Percentiles rank a stretch among this genome's conserved stretches.
These are phyloP conservation scores for Escallonia herrerae DNA, from an alignment of 129 eudicot genomes.

Conservation along the genomic window DNA sequence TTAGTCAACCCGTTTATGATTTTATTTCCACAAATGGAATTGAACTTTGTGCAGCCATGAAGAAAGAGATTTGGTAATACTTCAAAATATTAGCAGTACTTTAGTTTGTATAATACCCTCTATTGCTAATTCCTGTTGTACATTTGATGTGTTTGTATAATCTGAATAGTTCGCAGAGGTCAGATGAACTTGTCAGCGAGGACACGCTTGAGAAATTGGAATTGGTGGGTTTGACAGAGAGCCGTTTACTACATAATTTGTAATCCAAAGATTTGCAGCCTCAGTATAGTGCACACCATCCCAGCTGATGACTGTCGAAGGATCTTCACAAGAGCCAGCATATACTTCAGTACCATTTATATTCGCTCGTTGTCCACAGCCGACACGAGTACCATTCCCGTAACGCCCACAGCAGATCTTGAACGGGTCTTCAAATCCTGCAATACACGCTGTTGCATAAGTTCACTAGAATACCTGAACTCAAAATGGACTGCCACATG, in stretches of 20 bases:
- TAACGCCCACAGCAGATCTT: slow-evolving; percentile 68
- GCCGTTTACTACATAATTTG: slow-evolving; percentile 44
- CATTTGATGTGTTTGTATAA: too few relatives aligned
- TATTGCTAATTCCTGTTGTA: too few relatives aligned
- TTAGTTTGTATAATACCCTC: too few relatives aligned
- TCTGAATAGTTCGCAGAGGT: too few relatives aligned
- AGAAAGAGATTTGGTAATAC: too few relatives aligned
- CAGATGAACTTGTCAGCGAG: background rate
- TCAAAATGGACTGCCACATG: too few relatives aligned
- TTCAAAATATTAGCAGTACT: too few relatives aligned
- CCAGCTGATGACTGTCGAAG: slow-evolving; percentile 68
- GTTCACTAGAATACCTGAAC: too few relatives aligned
- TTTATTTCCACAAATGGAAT: too few relatives aligned
- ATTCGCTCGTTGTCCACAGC: slow-evolving; percentile 57
- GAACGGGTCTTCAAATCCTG: slow-evolving; percentile 60
- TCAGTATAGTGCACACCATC: slow-evolving; percentile 90
- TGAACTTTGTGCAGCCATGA: too few relatives aligned
- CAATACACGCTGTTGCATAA: background rate
- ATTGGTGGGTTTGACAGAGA: slow-evolving; percentile 68
- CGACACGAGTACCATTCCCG: slow-evolving; percentile 32
- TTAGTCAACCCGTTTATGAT: too few relatives aligned
- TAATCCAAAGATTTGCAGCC: slow-evolving; percentile 76
- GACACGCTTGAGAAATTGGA: slow-evolving; percentile 44
- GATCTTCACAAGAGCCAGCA: slow-evolving; percentile 53
- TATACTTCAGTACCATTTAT: slow-evolving; percentile 49